phyloP scores from a whole-genome alignment of 2,329 filamentous ascomycete species.

The Calycina herbarum region DNA sequence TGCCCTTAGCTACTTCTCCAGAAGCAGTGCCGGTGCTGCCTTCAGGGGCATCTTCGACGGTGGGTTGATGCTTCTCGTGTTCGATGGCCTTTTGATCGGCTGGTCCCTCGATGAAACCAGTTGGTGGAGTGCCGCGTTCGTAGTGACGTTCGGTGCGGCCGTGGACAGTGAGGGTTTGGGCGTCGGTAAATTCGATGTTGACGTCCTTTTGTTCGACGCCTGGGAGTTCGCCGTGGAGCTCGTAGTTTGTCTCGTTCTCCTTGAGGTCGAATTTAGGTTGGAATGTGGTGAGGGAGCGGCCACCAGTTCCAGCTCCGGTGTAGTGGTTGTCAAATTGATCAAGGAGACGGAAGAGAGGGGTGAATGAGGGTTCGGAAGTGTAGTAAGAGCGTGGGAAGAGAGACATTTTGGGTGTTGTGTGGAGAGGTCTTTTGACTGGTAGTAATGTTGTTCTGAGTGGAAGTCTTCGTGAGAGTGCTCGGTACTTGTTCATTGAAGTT shows the following conservation, averaged over 20 bases:
- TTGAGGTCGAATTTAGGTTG: constrained; percentile 76
- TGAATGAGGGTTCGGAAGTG: constrained; percentile 5
- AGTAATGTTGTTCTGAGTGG: constrained; percentile 1
- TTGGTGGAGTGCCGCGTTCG: constrained; percentile 47
- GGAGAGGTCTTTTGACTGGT: not conserved
- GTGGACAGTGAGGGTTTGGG: constrained; percentile 69
- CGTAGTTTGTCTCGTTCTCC: constrained; percentile 67
- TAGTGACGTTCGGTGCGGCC: constrained; percentile 67
- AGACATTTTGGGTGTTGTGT: constrained; percentile 9
- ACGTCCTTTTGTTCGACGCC: constrained; percentile 74
- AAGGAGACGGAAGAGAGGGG: constrained; percentile 13
- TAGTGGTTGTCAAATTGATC: constrained; percentile 8
- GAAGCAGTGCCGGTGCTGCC: not conserved
- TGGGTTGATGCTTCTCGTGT: constrained; percentile 21
- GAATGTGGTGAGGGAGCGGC: constrained; percentile 50
- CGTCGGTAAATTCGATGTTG: constrained; percentile 76
- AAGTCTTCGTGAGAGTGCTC: not conserved
- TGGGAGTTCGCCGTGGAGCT: constrained; percentile 78
- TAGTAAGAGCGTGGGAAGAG: constrained; percentile 9
- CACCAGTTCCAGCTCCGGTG: not conserved
- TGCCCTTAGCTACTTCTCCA: constrained; percentile 41
- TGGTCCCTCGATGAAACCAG: constrained; percentile 49
- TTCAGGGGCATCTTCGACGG: constrained; percentile 1
- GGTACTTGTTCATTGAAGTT: not conserved
- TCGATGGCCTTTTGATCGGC: constrained; percentile 41